Conservation (phyloP, 441 rosid genomes). For the Erodium texanum region DNA sequence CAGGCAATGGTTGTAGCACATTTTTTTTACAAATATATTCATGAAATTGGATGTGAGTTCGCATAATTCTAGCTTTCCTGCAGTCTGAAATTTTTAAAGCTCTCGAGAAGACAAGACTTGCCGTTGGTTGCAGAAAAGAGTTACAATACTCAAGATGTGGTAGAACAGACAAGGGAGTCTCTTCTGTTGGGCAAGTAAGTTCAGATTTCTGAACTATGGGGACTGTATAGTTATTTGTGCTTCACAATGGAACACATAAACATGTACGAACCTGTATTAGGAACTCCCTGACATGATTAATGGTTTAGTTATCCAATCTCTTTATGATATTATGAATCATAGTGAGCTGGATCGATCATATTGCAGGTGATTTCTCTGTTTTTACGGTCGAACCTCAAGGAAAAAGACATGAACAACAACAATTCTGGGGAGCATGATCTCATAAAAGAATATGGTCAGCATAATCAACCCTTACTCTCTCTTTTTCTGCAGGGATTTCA, state of each 20-base stretch:
- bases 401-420: constrained; percentile 21
- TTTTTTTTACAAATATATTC: background rate
- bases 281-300: background rate
- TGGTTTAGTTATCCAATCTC: background rate
- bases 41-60: constrained; percentile 6
- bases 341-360: constrained; percentile 13
- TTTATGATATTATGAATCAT: background rate
- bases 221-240: background rate
- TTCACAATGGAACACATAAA: background rate
- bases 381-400: constrained; percentile 58
- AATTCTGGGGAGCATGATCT: constrained; percentile 20
- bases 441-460: constrained; percentile 34
- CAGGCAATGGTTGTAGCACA: background rate
- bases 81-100: constrained; percentile 73
- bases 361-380: constrained; percentile 75
- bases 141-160: constrained; percentile 85
- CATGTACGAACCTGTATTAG: background rate
- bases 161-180: constrained; percentile 89
- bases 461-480: constrained; percentile 10
- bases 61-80: constrained; percentile 12
- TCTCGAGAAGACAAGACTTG: constrained; percentile 62
- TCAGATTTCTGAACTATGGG: constrained; percentile 12
- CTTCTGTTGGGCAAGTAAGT: constrained; percentile 85
- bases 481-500: background rate
- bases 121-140: constrained; percentile 66